These are phyloP conservation scores for Cytospora piceae DNA, from an alignment of 2,329 filamentous ascomycete genomes.

Conservation along the genomic window DNA sequence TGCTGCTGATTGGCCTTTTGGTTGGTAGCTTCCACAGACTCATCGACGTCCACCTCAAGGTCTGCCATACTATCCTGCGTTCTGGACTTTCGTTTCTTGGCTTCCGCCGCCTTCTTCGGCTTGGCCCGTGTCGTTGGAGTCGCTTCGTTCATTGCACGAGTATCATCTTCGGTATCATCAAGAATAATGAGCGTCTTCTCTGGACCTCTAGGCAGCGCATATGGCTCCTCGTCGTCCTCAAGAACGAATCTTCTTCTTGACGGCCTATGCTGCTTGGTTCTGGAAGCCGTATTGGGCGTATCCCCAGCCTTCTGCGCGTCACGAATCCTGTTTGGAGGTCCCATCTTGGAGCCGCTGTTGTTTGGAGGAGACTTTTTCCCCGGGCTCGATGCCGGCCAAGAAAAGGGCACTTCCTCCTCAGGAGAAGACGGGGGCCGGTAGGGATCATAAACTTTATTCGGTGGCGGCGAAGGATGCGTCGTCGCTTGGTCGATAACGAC, in stretches of 20 bases:
- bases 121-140: conserved; percentile 7
- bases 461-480: not conserved
- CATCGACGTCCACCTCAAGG: not conserved
- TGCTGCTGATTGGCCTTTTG: not conserved
- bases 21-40: conserved; percentile 2
- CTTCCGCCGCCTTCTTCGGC: conserved; percentile 2
- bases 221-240: conserved; percentile 23
- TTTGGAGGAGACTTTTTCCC: not conserved
- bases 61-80: not conserved
- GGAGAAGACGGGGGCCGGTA: conserved; percentile 23
- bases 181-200: not conserved
- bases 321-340: too few relatives aligned
- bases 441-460: conserved; percentile 6
- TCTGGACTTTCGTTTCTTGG: conserved; percentile 5
- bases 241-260: conserved; percentile 15
- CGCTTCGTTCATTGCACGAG: not conserved
- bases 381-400: not conserved
- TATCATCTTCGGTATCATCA: not conserved
- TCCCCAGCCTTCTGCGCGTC: not conserved
- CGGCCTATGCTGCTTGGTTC: not conserved
- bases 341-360: too few relatives aligned
- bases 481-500: not conserved
- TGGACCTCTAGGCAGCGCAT: not conserved
- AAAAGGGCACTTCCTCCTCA: not conserved
- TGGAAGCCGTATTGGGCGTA: not conserved